A percentile compares a stretch with the other conserved stretches of the same genome.
These are phyloP conservation scores for Naganishia vaughanmartiniae DNA, from an alignment of 768 basidiomycete genomes.

Conservation along the genomic window DNA sequence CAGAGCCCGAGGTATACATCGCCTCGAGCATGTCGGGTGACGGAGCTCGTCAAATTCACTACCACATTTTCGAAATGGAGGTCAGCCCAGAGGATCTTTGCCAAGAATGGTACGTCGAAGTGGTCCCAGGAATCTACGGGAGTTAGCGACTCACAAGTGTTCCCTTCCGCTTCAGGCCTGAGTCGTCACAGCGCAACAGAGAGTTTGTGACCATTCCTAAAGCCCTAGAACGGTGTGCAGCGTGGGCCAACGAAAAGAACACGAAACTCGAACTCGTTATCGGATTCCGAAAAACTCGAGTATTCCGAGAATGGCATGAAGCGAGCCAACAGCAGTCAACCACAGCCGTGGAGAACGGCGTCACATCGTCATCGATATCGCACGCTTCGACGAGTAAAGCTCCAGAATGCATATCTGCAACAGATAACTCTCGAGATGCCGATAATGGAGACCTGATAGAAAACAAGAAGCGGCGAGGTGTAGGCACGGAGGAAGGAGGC, in stretches of 20 bases:
- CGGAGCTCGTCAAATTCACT: constrained; percentile 29
- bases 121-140: neutral
- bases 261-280: constrained; percentile 31
- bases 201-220: constrained; percentile 31
- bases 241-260: constrained; percentile 30
- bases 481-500: constrained; percentile 10
- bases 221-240: constrained; percentile 29
- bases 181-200: constrained; percentile 26
- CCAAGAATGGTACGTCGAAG: constrained; percentile 26
- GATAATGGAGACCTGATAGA: constrained; percentile 19
- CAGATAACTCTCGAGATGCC: constrained; percentile 20
- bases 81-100: constrained; percentile 22
- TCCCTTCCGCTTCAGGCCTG: constrained; percentile 18
- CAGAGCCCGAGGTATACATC: constrained; percentile 19
- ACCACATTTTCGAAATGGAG: constrained; percentile 34
- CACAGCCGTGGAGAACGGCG: neutral
- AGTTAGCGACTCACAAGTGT: neutral
- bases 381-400: neutral
- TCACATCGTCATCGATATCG: neutral
- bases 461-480: constrained; percentile 21
- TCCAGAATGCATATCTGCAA: neutral
- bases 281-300: constrained; percentile 27
- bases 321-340: constrained; percentile 11
- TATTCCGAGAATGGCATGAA: constrained; percentile 17
- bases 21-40: constrained; percentile 26